Evolutionary conservation across 495 filamentous ascomycete species (phyloP).

Genomic region (Aspergillus sclerotioniger): DNA sequence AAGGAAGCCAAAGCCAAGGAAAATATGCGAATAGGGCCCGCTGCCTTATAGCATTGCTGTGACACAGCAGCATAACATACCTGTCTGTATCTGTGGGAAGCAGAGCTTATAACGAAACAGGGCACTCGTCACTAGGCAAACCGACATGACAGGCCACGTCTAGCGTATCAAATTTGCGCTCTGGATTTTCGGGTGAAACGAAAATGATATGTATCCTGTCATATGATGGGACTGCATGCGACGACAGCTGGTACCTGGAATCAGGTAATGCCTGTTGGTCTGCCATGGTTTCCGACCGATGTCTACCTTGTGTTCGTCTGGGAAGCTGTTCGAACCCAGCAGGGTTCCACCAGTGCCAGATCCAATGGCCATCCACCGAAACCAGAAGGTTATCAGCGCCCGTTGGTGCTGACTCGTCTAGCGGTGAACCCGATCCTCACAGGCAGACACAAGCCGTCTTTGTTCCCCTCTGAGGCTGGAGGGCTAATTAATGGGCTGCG

Average conservation of each 20-base stretch:
- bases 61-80: constrained; percentile 9
- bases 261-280: no score
- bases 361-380: background rate
- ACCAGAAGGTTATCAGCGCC: background rate
- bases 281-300: background rate
- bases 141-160: constrained; percentile 1
- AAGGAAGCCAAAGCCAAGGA: background rate
- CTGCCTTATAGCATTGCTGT: background rate
- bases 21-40: background rate
- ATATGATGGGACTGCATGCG: background rate
- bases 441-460: background rate
- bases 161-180: background rate
- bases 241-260: background rate
- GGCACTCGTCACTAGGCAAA: constrained; percentile 1
- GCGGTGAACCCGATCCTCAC: background rate
- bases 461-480: background rate
- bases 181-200: background rate
- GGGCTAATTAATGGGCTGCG: background rate
- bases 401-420: background rate
- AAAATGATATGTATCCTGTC: background rate
- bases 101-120: background rate
- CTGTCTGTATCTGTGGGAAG: background rate
- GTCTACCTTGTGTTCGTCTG: background rate
- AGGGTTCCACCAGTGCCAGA: background rate
- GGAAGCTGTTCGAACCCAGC: background rate